phyloP scores from a whole-genome alignment of 2,329 filamentous ascomycete species.

The Seiridium cupressi region DNA sequence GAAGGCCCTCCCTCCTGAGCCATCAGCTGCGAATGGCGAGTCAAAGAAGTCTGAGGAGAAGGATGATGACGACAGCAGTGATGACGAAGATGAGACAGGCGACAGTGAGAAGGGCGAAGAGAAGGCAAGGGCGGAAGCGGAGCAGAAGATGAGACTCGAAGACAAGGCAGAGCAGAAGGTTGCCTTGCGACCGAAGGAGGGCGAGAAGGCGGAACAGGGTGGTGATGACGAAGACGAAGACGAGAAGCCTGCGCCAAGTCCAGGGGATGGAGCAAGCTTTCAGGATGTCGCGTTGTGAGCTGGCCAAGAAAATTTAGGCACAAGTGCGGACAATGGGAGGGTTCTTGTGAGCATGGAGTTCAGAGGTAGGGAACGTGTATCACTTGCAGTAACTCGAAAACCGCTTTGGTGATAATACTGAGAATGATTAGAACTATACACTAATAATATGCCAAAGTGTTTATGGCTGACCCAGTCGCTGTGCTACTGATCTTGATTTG shows the following conservation, averaged over 20 bases:
- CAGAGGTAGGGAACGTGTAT: not conserved
- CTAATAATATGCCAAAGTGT: too few species aligned
- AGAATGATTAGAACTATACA: too few species aligned
- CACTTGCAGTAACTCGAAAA: not conserved
- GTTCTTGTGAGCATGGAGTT: not conserved
- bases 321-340: not conserved
- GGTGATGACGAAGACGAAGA: constrained; percentile 36
- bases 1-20: constrained; percentile 26
- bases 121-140: constrained; percentile 32
- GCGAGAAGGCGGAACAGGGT: constrained; percentile 50
- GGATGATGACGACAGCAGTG: constrained; percentile 13
- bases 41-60: constrained; percentile 4
- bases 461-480: too few species aligned
- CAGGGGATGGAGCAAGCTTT: constrained; percentile 58
- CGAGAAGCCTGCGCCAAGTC: constrained; percentile 43
- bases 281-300: constrained; percentile 59
- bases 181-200: constrained; percentile 46
- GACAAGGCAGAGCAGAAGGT: constrained; percentile 55
- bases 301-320: not conserved
- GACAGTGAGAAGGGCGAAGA: constrained; percentile 27
- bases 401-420: not conserved
- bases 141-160: constrained; percentile 56
- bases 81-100: constrained; percentile 12
- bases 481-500: too few species aligned
- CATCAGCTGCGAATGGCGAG: constrained; percentile 18